These are phyloP conservation scores for Tetrapisispora phaffii DNA, from an alignment of 805 yeast species.

Conservation along the genomic window DNA sequence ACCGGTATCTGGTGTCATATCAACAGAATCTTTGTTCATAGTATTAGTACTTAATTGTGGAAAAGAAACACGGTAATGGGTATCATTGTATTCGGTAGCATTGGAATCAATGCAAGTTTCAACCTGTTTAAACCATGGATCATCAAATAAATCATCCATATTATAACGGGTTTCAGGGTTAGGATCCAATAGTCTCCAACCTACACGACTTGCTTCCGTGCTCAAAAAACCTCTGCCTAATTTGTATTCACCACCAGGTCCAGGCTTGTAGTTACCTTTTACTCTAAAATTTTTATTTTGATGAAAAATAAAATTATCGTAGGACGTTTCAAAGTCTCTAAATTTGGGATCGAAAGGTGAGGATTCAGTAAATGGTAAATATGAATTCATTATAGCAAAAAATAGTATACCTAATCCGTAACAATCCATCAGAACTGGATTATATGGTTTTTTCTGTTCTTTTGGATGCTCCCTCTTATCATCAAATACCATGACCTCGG, in stretches of 20 bases:
- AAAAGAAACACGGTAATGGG: not conserved
- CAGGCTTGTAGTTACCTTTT: slow-evolving; percentile 36
- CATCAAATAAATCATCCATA: slow-evolving; percentile 43
- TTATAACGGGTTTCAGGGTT: slow-evolving; percentile 43
- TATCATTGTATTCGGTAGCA: slow-evolving; percentile 4
- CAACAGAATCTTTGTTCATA: not conserved
- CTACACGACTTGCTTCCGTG: slow-evolving; percentile 53
- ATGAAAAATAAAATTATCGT: slow-evolving; percentile 30
- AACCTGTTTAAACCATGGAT: slow-evolving; percentile 52
- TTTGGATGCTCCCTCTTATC: slow-evolving; percentile 27
- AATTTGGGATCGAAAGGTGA: slow-evolving; percentile 38
- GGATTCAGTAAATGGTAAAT: slow-evolving; percentile 52
- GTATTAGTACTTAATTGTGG: slow-evolving; percentile 1
- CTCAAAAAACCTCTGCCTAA: slow-evolving; percentile 54
- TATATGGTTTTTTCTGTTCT: slow-evolving; percentile 33
- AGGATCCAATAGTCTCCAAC: slow-evolving; percentile 70
- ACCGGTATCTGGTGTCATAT: not conserved
- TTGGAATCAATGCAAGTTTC: slow-evolving; percentile 41
- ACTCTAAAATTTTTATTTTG: slow-evolving; percentile 42
- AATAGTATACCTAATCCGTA: slow-evolving; percentile 68
- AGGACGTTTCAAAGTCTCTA: slow-evolving; percentile 46
- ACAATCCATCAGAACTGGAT: slow-evolving; percentile 59
- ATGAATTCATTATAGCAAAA: slow-evolving; percentile 48
- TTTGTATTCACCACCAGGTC: slow-evolving; percentile 66
- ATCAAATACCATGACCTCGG: slow-evolving; percentile 52